A percentile compares a stretch with the other conserved stretches of the same genome.
Evolutionary conservation across 2,329 filamentous ascomycete genomes (phyloP).

Genomic region (Berkeleyomyces basicola): DNA sequence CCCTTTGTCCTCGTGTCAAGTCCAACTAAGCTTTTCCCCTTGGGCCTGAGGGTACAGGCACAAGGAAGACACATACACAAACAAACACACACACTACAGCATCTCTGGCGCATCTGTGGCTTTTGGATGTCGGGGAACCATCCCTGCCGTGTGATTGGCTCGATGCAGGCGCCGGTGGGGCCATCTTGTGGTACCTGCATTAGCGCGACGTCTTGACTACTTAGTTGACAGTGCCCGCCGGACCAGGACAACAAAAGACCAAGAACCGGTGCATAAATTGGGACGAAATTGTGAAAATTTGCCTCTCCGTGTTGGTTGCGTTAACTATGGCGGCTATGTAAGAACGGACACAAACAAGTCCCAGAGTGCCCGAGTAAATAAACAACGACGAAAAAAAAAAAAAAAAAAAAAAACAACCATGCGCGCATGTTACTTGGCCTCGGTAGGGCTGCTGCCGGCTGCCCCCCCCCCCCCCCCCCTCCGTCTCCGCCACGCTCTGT

Average conservation of each 20-base stretch:
- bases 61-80: background rate
- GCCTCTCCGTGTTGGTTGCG: background rate
- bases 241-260: background rate
- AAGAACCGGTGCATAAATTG: background rate
- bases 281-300: background rate
- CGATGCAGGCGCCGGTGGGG: background rate
- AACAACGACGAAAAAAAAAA: background rate
- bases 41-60: background rate
- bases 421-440: background rate
- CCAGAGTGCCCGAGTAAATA: background rate
- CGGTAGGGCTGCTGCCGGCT: no score
- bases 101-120: no score
- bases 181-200: conserved; percentile 8
- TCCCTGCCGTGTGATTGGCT: conserved; percentile 1
- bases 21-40: background rate
- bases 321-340: no score
- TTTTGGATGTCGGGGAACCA: background rate
- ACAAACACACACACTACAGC: no score
- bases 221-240: background rate
- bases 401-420: background rate
- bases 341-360: no score
- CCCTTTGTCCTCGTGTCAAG: background rate
- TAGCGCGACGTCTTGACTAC: background rate
- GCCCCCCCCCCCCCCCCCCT: no score
- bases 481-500: no score